Evolutionary conservation across 306 rosid genomes (phyloP).

Genomic region (Ochetophila trinervis): DNA sequence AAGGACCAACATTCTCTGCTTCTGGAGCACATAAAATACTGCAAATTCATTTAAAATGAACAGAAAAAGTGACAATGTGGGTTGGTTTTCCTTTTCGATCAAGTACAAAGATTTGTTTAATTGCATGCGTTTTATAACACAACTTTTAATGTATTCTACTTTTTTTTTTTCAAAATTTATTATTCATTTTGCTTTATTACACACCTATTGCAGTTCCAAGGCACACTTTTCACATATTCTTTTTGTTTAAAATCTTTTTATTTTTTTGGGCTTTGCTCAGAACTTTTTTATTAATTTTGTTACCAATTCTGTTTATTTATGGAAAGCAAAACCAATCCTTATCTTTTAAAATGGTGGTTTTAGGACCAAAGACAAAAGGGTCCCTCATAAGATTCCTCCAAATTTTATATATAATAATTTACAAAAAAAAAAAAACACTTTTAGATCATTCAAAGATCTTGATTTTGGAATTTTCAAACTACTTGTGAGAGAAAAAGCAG

Average conservation of each 20-base stretch:
- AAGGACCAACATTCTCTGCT: no score
- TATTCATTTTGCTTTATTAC: conserved; percentile 7
- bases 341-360: not conserved
- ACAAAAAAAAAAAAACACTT: conserved; percentile 5
- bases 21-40: no score
- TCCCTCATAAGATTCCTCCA: conserved; percentile 35
- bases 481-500: not conserved
- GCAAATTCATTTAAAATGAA: not conserved
- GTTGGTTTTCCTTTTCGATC: not conserved
- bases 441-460: conserved; percentile 49
- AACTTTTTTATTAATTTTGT: not conserved
- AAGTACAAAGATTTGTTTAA: conserved; percentile 12
- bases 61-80: conserved; percentile 3
- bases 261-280: not conserved
- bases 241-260: not conserved
- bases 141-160: conserved; percentile 28
- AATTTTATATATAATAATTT: not conserved
- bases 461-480: conserved; percentile 35
- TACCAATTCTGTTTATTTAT: not conserved
- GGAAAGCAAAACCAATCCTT: not conserved
- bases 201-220: not conserved
- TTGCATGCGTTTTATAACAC: conserved; percentile 39
- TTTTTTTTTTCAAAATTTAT: conserved; percentile 5
- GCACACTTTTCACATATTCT: not conserved
- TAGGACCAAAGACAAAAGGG: not conserved